Conservation (phyloP, 2,329 filamentous ascomycete genomes). For the Botrytis deweyae region DNA sequence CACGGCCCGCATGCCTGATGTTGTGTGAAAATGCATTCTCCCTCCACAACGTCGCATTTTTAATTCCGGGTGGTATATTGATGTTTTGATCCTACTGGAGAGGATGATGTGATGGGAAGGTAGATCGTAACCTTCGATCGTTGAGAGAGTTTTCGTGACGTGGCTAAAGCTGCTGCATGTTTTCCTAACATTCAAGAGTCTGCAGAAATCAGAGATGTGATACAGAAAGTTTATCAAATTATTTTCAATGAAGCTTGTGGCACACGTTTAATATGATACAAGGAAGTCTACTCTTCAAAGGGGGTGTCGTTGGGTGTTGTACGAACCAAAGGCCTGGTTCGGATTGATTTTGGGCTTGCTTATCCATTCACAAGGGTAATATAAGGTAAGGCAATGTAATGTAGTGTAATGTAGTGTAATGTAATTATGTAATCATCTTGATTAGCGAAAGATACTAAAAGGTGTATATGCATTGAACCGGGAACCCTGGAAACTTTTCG, state of each 20-base stretch:
- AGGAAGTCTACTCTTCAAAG: background rate
- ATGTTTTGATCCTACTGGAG: conserved; percentile 7
- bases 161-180: conserved; percentile 22
- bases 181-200: background rate
- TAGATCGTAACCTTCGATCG: conserved; percentile 12
- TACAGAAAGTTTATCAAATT: conserved; percentile 16
- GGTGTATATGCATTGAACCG: conserved; percentile 11
- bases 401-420: background rate
- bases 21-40: conserved; percentile 14
- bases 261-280: background rate
- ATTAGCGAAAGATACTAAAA: conserved; percentile 6
- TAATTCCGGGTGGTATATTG: conserved; percentile 8
- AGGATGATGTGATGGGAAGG: background rate
- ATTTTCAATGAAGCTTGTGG: conserved; percentile 5
- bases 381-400: background rate
- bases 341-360: conserved; percentile 5
- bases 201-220: conserved; percentile 15
- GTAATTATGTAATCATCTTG: conserved; percentile 14
- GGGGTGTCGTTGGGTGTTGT: background rate
- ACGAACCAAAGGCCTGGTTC: conserved; percentile 20
- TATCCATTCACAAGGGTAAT: conserved; percentile 1
- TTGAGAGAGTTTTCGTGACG: conserved; percentile 13
- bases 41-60: conserved; percentile 17
- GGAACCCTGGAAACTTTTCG: conserved; percentile 11
- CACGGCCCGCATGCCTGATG: conserved; percentile 21